phyloP scores from a whole-genome alignment of 1,284 basidiomycete genomes.

The Marasmius fiardii region DNA sequence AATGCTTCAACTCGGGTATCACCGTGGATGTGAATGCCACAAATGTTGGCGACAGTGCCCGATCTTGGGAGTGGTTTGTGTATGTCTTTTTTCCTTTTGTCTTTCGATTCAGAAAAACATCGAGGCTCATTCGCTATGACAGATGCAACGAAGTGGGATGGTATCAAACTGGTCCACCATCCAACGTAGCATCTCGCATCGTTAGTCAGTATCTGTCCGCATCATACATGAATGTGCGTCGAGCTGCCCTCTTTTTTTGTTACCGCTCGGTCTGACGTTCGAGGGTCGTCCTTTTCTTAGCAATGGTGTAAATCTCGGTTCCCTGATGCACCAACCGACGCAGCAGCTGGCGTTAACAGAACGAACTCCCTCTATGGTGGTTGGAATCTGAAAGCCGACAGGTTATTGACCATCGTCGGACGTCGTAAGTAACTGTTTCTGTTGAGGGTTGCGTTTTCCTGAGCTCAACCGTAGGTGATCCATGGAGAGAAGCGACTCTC shows the following conservation, averaged over 20 bases:
- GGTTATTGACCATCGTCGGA: background rate
- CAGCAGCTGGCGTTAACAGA: background rate
- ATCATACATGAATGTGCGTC: background rate
- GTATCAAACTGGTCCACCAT: conserved; percentile 59
- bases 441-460: background rate
- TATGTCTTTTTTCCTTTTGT: conserved; percentile 21
- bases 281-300: background rate
- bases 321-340: background rate
- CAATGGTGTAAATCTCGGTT: background rate
- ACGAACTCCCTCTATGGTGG: background rate
- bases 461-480: background rate
- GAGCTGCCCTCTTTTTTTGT: too few species aligned
- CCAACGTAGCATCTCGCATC: conserved; percentile 9
- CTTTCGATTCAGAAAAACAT: too few species aligned
- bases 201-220: background rate
- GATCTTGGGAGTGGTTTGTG: conserved; percentile 65
- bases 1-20: conserved; percentile 53
- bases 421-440: background rate
- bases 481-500: background rate
- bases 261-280: background rate
- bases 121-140: conserved; percentile 4
- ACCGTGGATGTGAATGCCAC: conserved; percentile 37
- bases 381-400: background rate
- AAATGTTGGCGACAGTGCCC: conserved; percentile 44
- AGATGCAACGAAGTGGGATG: conserved; percentile 72